Evolutionary conservation across 2,329 filamentous ascomycete species (phyloP).

Genomic region (Aspergillus novoparasiticus): DNA sequence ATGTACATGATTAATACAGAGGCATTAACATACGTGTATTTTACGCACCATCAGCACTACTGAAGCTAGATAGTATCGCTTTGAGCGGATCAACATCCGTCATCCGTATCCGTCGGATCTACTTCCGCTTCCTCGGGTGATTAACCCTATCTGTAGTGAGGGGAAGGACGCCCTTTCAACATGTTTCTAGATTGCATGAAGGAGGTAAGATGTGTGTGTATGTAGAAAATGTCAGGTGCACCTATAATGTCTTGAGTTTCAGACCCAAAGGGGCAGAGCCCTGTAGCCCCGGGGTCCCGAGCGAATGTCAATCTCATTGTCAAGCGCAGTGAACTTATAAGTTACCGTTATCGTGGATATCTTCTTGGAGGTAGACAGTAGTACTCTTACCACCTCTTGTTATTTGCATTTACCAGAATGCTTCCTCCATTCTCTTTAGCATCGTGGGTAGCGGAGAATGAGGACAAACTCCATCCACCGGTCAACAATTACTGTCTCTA

Average conservation of each 20-base stretch:
- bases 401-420: not conserved
- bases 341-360: not conserved
- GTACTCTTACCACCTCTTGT: not conserved
- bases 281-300: not conserved
- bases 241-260: not conserved
- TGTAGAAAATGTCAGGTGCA: not conserved
- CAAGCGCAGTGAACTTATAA: not conserved
- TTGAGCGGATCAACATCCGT: not conserved
- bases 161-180: not conserved
- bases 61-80: not conserved
- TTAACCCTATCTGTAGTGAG: not conserved
- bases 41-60: not conserved
- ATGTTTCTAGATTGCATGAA: not conserved
- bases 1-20: not conserved
- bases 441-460: constrained; percentile 19
- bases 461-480: constrained; percentile 16
- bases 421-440: constrained; percentile 13
- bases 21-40: not conserved
- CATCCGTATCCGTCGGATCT: not conserved
- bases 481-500: constrained; percentile 23
- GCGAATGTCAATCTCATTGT: not conserved
- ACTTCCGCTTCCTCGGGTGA: not conserved
- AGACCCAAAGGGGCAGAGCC: not conserved
- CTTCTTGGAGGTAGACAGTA: not conserved
- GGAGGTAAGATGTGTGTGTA: not conserved